Evolutionary conservation across 2,329 filamentous ascomycete species (phyloP), one percentile per base, ranked within the genome.

Genomic region (Bimuria novae-zelandiae): DNA sequence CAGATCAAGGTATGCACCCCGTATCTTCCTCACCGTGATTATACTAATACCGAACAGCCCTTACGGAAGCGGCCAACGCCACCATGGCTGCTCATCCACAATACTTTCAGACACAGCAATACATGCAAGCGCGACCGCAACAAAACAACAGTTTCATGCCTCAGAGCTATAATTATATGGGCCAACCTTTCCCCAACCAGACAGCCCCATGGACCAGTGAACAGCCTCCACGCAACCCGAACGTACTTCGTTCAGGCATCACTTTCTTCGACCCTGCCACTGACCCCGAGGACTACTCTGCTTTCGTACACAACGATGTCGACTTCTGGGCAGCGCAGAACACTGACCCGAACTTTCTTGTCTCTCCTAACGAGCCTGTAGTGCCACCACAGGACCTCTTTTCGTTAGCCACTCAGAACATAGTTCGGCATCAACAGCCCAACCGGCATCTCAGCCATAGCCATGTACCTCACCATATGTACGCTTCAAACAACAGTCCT

Each of bases 231-330:
- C 61, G 65, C 29, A 70, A 65, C 37, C 57, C 60, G 3, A 63
- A 62, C 52, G 47, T 62, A 10, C 67, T 69, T n/a, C 61, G 57
- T 30, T 60, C 67, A n/a, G 65, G 64, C 17, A 55, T 62, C 41
- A 59, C 61, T 16, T 52, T 70, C 30, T 71, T 72, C 48, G 71
- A 72, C 33, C 62, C 70, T 8, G 56, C 43, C n/a, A 67, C 67
- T 14, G 68, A 72, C 35, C 57, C 58, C 2, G 46, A 59, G 3
- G 56, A 63, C 36, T 69, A 66, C 30, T 49, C 55, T 5, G 45
- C 58, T 2, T 65, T 60, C 30, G 23, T 63, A 7, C 59, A 57
- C 29, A 36, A 48, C 16, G 56, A 66, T 41, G 59, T 67, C 7
- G 57, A 62, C 45, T 55, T 57, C 16, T 71, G 68, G 64, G 59